phyloP scores from a whole-genome alignment of 2,329 filamentous ascomycete genomes.

The Plectosphaerella sp. region DNA sequence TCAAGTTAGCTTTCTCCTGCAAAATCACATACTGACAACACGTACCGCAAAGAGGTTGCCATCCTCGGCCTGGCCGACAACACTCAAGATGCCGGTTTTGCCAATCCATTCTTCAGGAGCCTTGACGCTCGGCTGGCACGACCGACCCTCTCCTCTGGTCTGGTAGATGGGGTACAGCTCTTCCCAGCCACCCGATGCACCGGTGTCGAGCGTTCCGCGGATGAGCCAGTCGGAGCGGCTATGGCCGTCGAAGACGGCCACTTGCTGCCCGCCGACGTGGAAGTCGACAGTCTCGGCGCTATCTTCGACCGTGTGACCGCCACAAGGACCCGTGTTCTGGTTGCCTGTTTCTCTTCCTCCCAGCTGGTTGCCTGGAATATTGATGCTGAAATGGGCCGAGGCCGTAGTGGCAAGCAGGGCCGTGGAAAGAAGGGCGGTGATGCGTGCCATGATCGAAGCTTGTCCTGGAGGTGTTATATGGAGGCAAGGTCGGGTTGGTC shows the following conservation, averaged over 20 bases:
- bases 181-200: conserved; percentile 46
- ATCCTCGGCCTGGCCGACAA: conserved; percentile 49
- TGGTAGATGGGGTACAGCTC: conserved; percentile 48
- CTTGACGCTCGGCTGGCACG: conserved; percentile 45
- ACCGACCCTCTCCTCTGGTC: conserved; percentile 50
- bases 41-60: conserved; percentile 54
- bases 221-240: conserved; percentile 53
- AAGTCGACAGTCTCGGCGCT: conserved; percentile 37
- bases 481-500: no score
- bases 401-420: conserved; percentile 31
- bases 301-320: conserved; percentile 45
- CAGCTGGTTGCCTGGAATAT: conserved; percentile 37
- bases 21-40: background rate
- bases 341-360: conserved; percentile 43
- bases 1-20: background rate
- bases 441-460: conserved; percentile 10
- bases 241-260: conserved; percentile 44
- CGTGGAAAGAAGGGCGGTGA: conserved; percentile 23
- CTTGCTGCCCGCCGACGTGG: conserved; percentile 51
- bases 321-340: conserved; percentile 46
- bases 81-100: conserved; percentile 49
- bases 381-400: conserved; percentile 51
- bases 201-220: conserved; percentile 49
- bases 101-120: conserved; percentile 47
- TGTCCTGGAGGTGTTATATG: background rate